Conservation (phyloP, 139 green algal species). For the Chlamydomonas applanata region DNA sequence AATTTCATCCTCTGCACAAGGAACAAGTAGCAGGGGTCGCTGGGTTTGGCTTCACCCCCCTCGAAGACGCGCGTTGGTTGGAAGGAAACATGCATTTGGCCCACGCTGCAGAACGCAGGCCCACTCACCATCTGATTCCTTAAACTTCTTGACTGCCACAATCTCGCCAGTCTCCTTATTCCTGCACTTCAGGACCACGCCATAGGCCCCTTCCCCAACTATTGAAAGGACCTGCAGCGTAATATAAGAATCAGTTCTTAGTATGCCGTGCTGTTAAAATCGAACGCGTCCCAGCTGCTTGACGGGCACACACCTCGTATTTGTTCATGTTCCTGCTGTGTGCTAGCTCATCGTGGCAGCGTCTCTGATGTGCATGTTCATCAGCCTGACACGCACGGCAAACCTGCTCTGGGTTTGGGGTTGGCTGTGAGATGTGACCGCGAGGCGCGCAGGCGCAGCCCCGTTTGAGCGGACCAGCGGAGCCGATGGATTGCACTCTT, state of each 20-base stretch:
- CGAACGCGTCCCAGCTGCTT: too few relatives aligned
- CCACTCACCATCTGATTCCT: slow-evolving; percentile 66
- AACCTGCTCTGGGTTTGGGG: too few relatives aligned
- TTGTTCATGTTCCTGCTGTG: slow-evolving; percentile 49
- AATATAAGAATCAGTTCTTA: slow-evolving; percentile 12
- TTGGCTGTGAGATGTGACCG: too few relatives aligned
- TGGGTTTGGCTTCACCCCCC: neutral
- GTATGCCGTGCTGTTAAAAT: too few relatives aligned
- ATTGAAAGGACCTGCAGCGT: slow-evolving; percentile 30
- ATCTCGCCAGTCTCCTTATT: slow-evolving; percentile 79
- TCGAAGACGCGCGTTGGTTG: slow-evolving; percentile 1
- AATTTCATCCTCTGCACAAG: slow-evolving; percentile 68
- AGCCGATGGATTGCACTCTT: too few relatives aligned
- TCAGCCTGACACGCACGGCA: too few relatives aligned
- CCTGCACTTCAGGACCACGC: slow-evolving; percentile 79
- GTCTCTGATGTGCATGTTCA: too few relatives aligned
- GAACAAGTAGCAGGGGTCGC: neutral
- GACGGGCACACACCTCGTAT: slow-evolving; percentile 39
- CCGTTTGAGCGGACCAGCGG: too few relatives aligned
- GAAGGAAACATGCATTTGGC: neutral
- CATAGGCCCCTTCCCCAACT: slow-evolving; percentile 88
- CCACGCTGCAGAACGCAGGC: neutral
- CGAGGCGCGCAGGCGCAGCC: too few relatives aligned
- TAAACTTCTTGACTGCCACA: slow-evolving; percentile 95
- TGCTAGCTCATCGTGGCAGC: neutral